Percentiles rank a stretch among this genome's conserved stretches.
Evolutionary conservation across 257 asterid species (phyloP).

Genomic region (Ligustrum vulgare): DNA sequence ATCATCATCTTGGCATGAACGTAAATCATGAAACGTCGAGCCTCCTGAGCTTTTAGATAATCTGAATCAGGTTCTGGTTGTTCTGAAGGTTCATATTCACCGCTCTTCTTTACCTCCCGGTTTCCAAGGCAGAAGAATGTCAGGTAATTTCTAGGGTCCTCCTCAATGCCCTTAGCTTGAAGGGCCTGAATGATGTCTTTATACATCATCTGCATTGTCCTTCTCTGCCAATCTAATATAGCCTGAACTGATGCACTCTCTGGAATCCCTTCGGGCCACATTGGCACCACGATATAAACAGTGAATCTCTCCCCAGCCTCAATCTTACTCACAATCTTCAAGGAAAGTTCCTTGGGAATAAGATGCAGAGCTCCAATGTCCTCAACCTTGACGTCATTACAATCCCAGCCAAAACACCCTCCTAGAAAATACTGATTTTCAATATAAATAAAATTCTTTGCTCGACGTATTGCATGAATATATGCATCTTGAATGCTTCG

Average conservation of each 20-base stretch:
- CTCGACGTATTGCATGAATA: constrained; percentile 88
- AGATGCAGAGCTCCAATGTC: constrained; percentile 85
- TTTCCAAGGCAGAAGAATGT: constrained; percentile 92
- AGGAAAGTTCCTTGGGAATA: constrained; percentile 80
- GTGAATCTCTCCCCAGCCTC: constrained; percentile 93
- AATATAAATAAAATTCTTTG: constrained; percentile 76
- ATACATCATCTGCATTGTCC: constrained; percentile 97
- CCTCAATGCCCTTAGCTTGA: constrained; percentile 72
- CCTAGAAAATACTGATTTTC: constrained; percentile 96
- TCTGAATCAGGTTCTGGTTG: constrained; percentile 81
- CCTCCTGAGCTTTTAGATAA: constrained; percentile 83
- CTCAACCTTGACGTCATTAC: constrained; percentile 71
- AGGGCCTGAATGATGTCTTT: constrained; percentile 72
- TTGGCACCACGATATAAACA: constrained; percentile 79
- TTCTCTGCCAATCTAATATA: constrained; percentile 88
- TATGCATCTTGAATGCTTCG: constrained; percentile 96
- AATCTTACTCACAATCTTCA: constrained; percentile 84
- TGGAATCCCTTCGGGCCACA: constrained; percentile 98
- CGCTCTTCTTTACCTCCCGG: constrained; percentile 75
- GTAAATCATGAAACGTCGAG: constrained; percentile 95
- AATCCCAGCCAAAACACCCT: constrained; percentile 65
- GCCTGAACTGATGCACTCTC: constrained; percentile 97
- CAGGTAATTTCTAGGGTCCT: constrained; percentile 80
- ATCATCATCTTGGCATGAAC: constrained; percentile 98
- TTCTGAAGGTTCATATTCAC: constrained; percentile 88